Conservation (phyloP, 306 rosid species). For the Prunus salicina region DNA sequence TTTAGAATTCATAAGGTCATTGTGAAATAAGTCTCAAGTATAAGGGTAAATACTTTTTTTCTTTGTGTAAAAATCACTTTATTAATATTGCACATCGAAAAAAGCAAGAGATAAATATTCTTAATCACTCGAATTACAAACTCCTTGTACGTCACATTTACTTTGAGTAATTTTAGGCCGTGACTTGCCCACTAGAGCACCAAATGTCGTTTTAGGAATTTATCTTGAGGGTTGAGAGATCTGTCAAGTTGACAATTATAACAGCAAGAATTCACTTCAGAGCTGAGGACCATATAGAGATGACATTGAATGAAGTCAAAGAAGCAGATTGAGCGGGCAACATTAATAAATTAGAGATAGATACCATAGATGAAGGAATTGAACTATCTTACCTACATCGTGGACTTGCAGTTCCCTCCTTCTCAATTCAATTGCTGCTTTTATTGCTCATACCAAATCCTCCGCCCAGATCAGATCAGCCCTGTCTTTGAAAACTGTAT, state of each 20-base stretch:
- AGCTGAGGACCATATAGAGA: neutral
- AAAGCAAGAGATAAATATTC: too few species aligned
- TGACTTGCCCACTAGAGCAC: too few species aligned
- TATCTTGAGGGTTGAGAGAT: neutral
- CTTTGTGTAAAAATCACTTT: too few species aligned
- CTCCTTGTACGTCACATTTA: too few species aligned
- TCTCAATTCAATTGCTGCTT: constrained; percentile 3
- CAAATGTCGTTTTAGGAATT: too few species aligned
- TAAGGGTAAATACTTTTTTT: too few species aligned
- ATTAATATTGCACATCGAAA: too few species aligned
- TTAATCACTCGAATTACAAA: too few species aligned
- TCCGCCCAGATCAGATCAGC: constrained; percentile 2
- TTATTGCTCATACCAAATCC: constrained; percentile 24
- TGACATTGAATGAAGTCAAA: constrained; percentile 33
- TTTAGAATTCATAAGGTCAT: too few species aligned
- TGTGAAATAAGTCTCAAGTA: too few species aligned
- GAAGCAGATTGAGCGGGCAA: constrained; percentile 11
- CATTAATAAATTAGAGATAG: constrained; percentile 11
- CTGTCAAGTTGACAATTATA: neutral
- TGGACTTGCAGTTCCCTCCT: constrained; percentile 13
- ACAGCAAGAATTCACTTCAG: neutral
- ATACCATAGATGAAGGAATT: neutral
- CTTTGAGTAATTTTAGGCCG: too few species aligned
- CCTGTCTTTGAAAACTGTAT: neutral
- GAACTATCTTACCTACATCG: neutral